These are phyloP conservation scores for Trichoderma gracile DNA, from an alignment of 2,329 filamentous ascomycete species.

Conservation along the genomic window DNA sequence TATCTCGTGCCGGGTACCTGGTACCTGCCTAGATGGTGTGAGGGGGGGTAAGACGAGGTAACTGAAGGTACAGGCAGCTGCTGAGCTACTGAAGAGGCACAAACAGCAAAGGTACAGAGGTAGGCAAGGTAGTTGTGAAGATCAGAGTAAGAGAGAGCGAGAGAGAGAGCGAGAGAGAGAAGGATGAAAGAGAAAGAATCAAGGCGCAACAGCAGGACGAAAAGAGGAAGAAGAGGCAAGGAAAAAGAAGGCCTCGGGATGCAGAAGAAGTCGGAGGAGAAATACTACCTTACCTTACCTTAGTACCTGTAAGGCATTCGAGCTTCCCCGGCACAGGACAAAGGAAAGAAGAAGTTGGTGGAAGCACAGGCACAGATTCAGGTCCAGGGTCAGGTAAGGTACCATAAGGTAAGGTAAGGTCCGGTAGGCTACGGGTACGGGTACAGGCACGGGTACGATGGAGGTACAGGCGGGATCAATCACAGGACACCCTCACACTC, in stretches of 20 bases:
- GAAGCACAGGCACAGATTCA: not conserved
- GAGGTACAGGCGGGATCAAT: not conserved
- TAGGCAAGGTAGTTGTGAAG: not conserved
- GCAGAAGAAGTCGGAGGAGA: not conserved
- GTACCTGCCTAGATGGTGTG: not conserved
- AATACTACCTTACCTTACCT: not conserved
- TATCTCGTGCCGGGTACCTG: slow-evolving; percentile 13
- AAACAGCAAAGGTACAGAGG: not conserved
- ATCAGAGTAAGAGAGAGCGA: not conserved
- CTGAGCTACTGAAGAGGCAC: not conserved
- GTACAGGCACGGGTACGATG: not conserved
- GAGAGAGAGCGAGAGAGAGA: not conserved
- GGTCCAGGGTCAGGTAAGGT: not conserved
- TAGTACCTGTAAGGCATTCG: not conserved
- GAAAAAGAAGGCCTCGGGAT: no score
- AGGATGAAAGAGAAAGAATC: not conserved
- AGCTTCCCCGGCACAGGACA: not conserved
- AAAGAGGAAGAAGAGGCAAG: not conserved
- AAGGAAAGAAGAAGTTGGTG: not conserved
- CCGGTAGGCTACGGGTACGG: no score
- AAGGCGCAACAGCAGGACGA: not conserved
- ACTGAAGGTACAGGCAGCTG: not conserved
- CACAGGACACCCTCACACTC: not conserved
- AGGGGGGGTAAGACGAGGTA: no score
- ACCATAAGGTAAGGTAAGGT: not conserved